phyloP scores from a whole-genome alignment of 495 filamentous ascomycete species.

The Recurvomyces mirabilis region DNA sequence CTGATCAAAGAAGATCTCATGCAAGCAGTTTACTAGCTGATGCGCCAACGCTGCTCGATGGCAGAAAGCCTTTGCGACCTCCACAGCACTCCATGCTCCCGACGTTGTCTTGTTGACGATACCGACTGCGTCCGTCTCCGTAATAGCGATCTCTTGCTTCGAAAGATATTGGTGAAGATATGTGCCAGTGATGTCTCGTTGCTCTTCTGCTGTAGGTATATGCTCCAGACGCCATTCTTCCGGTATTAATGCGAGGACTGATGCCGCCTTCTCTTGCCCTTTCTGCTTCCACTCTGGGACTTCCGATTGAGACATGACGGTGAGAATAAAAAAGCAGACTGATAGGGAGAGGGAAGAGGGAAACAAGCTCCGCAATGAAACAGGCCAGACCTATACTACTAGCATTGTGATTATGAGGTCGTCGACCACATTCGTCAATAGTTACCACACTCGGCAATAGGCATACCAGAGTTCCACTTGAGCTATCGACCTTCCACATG shows the following conservation, averaged over 20 bases:
- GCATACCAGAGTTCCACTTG: too few species aligned
- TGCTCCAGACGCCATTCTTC: conserved; percentile 43
- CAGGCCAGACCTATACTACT: too few species aligned
- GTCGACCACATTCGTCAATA: too few species aligned
- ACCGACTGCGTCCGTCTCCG: conserved; percentile 31
- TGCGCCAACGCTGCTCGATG: conserved; percentile 35
- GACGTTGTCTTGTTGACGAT: conserved; percentile 26
- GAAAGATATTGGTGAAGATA: conserved; percentile 49
- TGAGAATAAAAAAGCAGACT: too few species aligned
- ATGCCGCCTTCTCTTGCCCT: conserved; percentile 42
- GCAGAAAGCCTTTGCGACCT: conserved; percentile 33
- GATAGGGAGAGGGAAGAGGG: too few species aligned
- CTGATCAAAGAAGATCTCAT: conserved; percentile 31
- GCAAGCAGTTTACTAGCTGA: conserved; percentile 35
- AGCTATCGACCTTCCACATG: too few species aligned
- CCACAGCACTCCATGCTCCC: conserved; percentile 32
- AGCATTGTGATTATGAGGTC: too few species aligned
- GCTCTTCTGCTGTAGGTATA: conserved; percentile 40
- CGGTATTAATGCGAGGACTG: conserved; percentile 45
- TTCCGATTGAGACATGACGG: too few species aligned
- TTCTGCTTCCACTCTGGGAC: conserved; percentile 35
- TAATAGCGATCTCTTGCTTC: conserved; percentile 39
- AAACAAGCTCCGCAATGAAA: too few species aligned
- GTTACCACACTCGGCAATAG: too few species aligned
- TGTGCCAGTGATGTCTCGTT: conserved; percentile 49